Evolutionary conservation across 2,329 filamentous ascomycete genomes (phyloP), one percentile per base, ranked within the genome.

Genomic region (Apiospora koreana): DNA sequence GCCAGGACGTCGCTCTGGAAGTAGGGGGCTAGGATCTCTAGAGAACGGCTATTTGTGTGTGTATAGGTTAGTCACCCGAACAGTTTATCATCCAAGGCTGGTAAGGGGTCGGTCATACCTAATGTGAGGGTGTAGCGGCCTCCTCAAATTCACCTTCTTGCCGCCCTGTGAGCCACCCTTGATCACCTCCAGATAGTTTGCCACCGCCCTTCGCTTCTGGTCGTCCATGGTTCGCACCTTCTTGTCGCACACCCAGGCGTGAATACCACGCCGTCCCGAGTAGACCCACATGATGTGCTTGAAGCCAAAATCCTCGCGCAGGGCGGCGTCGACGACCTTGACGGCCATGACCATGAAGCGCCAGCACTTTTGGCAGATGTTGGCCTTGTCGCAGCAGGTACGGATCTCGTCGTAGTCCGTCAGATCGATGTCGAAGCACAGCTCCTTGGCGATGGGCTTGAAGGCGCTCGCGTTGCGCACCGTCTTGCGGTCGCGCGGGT

Each of bases 341-440:
- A 99, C 95, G 9, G 96, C 93, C 94, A 99, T 98, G 31, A 94
- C 97, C 76, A 97, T 97, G 81, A 98, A 99, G 67, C 92, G 87
- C 96, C 96, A 99, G 83, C 96, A 99, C 80, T 95, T 96, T 74
- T 86, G 87, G 80, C 96, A 99, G 74, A 99, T 98, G 75, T 93
- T 97, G 10, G 95, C 94, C 79, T 95, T 95, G 77, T 92, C 91
- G 80, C 96, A 99, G 83, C 96, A 99, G 38, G 95, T 98, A 75
- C 96, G 91, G 74, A 99, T 93, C 74, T 97, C 94, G 80, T 99
- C 96, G 82, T 99, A 99, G 83, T 98, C 96, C 69, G 96, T 98
- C 88, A 99, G 88, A 88, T 99, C 96, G 77, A 99, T 98, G 92
- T 99, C 96, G 81, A 99, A 98, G 76, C 97, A 97, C 48, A 99